Base-by-base conservation (phyloP, 2,329 filamentous ascomycete genomes). In the Epichloe gansuensis region DNA sequence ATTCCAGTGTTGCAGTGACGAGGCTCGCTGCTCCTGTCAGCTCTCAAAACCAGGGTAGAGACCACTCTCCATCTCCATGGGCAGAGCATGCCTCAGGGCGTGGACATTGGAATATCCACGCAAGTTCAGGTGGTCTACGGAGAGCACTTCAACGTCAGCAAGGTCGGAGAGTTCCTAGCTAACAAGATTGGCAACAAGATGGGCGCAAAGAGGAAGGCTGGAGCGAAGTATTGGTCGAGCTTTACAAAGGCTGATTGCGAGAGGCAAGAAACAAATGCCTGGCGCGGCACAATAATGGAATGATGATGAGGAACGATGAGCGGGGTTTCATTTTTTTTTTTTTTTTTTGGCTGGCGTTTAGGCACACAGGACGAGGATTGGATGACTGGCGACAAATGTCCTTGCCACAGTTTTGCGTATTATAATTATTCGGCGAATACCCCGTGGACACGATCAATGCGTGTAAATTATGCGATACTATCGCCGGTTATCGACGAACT, bases 81-180 rank as follows among this genome's bases (percentile, higher is more conserved):
- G 2, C 66, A 67, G 9, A 71, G 67, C 48, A 69, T 68, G 0
- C 68, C 69, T 1, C 70, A 72, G n/a, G 74, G 75, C 3, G 68
- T 84, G 11, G 74, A 78, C 1, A 73, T 88, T 38, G 65, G 67
- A 13, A 69, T 86, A 25, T 69, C 68, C 5, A 73, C 76, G 1
- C 71, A 70, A 23, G 85, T 82, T 0, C 74, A 72, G 50, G 80
- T 91, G 1, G 72, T 89, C 2, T 93, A 93, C 63, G 88, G 88
- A 0, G 86, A 91, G 68, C 75, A 78, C 55, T 90, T 91, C 65
- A 87, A 88, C 57, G 80, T 82, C 57, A 78, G 74, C 48, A 90
- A 88, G 67, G 83, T 93, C 72, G 73, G 71, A n/a, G 85, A 88
- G 52, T 90, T 86, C 58, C 63, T 93, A 56, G 66, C 71, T 12